Percentiles rank a stretch among this genome's conserved stretches.
Conservation (phyloP, 2,329 filamentous ascomycete genomes). For the Aspergillus intermedius region DNA sequence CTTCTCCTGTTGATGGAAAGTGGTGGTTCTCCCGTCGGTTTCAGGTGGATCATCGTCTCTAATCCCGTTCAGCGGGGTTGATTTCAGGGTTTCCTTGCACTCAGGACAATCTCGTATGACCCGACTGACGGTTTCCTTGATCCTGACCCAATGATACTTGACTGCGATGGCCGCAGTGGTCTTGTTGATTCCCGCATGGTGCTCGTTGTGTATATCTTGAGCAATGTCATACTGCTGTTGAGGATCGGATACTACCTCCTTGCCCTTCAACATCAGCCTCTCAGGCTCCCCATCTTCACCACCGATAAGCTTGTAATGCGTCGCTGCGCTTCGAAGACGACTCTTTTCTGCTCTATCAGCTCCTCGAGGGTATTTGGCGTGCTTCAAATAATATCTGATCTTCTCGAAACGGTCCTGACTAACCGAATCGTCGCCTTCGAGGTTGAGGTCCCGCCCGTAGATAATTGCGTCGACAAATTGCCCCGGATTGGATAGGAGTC, state of each 20-base stretch:
- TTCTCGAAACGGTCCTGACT: slow-evolving; percentile 98
- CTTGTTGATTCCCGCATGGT: slow-evolving; percentile 95
- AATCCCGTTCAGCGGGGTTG: slow-evolving; percentile 31
- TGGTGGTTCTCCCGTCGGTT: slow-evolving; percentile 8
- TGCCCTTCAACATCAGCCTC: slow-evolving; percentile 92
- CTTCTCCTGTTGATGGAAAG: slow-evolving; percentile 4
- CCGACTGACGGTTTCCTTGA: slow-evolving; percentile 93
- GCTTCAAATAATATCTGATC: slow-evolving; percentile 94
- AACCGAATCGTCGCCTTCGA: slow-evolving; percentile 71
- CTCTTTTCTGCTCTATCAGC: slow-evolving; percentile 94
- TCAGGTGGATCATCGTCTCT: slow-evolving; percentile 21
- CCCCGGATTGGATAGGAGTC: slow-evolving; percentile 61
- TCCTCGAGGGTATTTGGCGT: slow-evolving; percentile 84
- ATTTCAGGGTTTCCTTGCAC: slow-evolving; percentile 73
- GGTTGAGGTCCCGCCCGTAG: slow-evolving; percentile 59
- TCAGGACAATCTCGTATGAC: slow-evolving; percentile 87
- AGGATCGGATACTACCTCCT: slow-evolving; percentile 90
- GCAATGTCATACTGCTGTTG: slow-evolving; percentile 87
- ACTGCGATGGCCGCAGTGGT: slow-evolving; percentile 91
- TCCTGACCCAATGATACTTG: slow-evolving; percentile 93
- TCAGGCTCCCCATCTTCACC: slow-evolving; percentile 49
- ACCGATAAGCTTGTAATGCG: slow-evolving; percentile 77
- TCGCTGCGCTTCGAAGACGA: slow-evolving; percentile 84
- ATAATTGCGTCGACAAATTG: slow-evolving; percentile 70
- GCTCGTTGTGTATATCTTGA: slow-evolving; percentile 62